These are phyloP conservation scores for Vitis hybrid DNA, from an alignment of 177 flowering plant species.

Conservation along the genomic window DNA sequence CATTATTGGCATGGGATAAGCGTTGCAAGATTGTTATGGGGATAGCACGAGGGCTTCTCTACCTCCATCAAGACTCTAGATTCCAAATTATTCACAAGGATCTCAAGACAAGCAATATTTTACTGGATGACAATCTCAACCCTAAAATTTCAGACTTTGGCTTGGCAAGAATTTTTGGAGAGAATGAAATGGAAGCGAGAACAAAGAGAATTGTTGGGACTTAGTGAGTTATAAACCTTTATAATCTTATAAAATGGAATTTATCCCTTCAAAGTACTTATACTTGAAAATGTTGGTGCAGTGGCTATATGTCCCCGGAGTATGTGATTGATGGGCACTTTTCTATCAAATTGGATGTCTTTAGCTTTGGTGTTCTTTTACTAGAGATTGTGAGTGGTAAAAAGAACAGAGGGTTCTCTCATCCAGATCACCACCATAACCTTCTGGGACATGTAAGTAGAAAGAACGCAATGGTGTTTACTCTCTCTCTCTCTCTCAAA, in stretches of 20 bases:
- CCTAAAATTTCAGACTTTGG: conserved; percentile 3
- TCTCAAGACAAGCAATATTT: too few species aligned
- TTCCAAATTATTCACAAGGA: conserved; percentile 17
- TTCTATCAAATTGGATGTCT: conserved; percentile 12
- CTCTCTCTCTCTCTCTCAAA: too few species aligned
- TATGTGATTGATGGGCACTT: background rate
- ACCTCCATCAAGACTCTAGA: conserved; percentile 30
- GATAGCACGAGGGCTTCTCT: conserved; percentile 24
- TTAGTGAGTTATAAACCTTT: conserved; percentile 29
- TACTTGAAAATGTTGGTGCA: background rate
- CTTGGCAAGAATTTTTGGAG: conserved; percentile 3
- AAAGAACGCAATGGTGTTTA: background rate
- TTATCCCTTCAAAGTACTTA: background rate
- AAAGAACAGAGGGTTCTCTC: conserved; percentile 5
- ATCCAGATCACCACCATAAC: conserved; percentile 7
- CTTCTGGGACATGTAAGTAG: conserved; percentile 16
- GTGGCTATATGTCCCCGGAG: too few species aligned
- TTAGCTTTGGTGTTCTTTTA: conserved; percentile 13
- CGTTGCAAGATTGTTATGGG: conserved; percentile 21
- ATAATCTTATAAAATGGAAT: too few species aligned
- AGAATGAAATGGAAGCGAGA: conserved; percentile 27
- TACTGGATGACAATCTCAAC: background rate
- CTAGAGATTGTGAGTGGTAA: conserved; percentile 8
- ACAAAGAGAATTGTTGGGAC: conserved; percentile 53
- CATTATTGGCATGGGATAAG: conserved; percentile 17